phyloP scores from a whole-genome alignment of 2,329 filamentous ascomycete species.

The Geoglossum cookeanum region DNA sequence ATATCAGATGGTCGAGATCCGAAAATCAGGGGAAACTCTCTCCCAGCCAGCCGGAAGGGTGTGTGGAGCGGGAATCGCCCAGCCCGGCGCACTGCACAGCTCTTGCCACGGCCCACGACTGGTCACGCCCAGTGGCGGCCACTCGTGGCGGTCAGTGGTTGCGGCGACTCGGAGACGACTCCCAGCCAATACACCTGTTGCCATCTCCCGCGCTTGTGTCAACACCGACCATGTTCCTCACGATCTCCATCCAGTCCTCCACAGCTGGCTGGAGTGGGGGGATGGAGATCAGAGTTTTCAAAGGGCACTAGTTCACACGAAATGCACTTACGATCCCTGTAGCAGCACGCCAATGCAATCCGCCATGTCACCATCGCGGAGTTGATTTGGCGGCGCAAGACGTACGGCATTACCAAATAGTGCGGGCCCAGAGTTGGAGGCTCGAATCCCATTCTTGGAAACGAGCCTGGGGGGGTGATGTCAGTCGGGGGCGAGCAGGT shows the following conservation, averaged over 20 bases:
- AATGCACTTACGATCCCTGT: not conserved
- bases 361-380: not conserved
- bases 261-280: not conserved
- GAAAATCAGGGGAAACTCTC: conserved; percentile 2
- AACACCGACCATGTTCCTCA: not conserved
- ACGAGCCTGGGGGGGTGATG: not conserved
- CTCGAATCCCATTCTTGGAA: not conserved
- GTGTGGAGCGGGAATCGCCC: not conserved
- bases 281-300: not conserved
- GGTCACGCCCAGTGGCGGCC: not conserved
- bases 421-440: not conserved
- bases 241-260: not conserved
- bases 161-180: not conserved
- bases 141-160: not conserved
- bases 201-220: not conserved
- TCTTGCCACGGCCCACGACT: too few relatives aligned
- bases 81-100: not conserved
- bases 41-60: not conserved
- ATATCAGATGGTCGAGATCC: not conserved
- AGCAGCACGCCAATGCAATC: not conserved
- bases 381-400: not conserved
- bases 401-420: not conserved
- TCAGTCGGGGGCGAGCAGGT: not conserved
- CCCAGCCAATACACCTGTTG: not conserved
- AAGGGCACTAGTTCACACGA: not conserved